A percentile compares a stretch with the other conserved stretches of the same genome.
Evolutionary conservation across 2,329 filamentous ascomycete species (phyloP).

Genomic region (Scedosporium aurantiacum): DNA sequence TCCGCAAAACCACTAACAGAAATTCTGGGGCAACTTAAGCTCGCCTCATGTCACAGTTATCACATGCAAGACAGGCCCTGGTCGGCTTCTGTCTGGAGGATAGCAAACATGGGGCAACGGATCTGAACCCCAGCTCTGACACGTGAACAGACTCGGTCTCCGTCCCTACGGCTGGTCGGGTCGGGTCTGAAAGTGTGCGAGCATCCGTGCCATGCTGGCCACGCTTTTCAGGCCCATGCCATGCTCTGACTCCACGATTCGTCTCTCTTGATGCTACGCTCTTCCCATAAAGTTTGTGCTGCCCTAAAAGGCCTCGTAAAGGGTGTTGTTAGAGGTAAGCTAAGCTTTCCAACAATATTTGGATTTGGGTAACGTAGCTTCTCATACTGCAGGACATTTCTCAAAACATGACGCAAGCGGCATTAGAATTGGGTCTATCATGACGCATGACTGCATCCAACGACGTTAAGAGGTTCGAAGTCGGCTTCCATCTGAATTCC

Average conservation of each 20-base stretch:
- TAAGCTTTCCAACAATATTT: too few relatives aligned
- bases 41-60: not conserved
- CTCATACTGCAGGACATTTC: not conserved
- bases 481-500: not conserved
- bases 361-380: not conserved
- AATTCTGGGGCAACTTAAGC: not conserved
- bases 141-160: not conserved
- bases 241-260: too few relatives aligned
- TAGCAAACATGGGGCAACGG: not conserved
- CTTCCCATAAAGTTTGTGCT: too few relatives aligned
- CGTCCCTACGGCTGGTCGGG: not conserved
- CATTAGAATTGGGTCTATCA: not conserved
- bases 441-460: not conserved
- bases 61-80: conserved; percentile 3
- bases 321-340: too few relatives aligned
- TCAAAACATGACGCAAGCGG: not conserved
- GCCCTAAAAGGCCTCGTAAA: too few relatives aligned
- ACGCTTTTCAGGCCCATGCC: too few relatives aligned
- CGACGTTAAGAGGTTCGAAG: not conserved
- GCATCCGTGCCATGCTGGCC: not conserved
- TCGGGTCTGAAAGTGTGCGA: not conserved
- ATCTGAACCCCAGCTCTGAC: not conserved
- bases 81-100: not conserved
- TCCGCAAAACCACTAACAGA: not conserved
- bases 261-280: too few relatives aligned